Evolutionary conservation across 2,329 filamentous ascomycete species (phyloP).

Genomic region (Hypoxylon sp.): DNA sequence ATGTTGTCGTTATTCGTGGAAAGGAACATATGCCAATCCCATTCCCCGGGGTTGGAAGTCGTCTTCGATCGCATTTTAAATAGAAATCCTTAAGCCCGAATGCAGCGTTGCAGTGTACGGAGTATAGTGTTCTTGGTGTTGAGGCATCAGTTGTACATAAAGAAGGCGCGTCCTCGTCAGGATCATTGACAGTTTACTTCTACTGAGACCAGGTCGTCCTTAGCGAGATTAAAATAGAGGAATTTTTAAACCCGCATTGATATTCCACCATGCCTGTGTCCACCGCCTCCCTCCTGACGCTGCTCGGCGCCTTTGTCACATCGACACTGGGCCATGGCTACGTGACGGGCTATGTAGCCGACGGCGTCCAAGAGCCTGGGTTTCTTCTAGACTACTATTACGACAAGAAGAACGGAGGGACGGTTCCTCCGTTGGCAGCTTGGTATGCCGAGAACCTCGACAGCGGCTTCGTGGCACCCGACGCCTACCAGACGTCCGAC

Average conservation of each 20-base stretch:
- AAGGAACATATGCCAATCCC: slow-evolving; percentile 9
- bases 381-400: slow-evolving; percentile 48
- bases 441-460: slow-evolving; percentile 48
- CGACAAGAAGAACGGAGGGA: slow-evolving; percentile 42
- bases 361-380: slow-evolving; percentile 48
- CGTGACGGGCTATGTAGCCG: slow-evolving; percentile 58
- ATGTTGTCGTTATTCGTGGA: slow-evolving; percentile 16
- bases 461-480: slow-evolving; percentile 52
- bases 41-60: slow-evolving; percentile 2
- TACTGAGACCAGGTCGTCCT: no score
- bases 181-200: neutral
- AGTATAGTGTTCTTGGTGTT: slow-evolving; percentile 9
- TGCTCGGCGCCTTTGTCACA: slow-evolving; percentile 42
- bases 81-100: neutral
- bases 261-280: slow-evolving; percentile 34
- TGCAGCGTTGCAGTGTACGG: slow-evolving; percentile 17
- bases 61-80: slow-evolving; percentile 2
- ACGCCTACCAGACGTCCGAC: slow-evolving; percentile 45
- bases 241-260: neutral
- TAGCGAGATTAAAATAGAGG: neutral
- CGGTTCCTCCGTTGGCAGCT: slow-evolving; percentile 40
- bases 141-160: slow-evolving; percentile 17
- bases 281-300: slow-evolving; percentile 33
- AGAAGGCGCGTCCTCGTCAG: slow-evolving; percentile 5
- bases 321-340: slow-evolving; percentile 53